phyloP scores from a whole-genome alignment of 495 filamentous ascomycete species.

The Penicillium bialowiezense region DNA sequence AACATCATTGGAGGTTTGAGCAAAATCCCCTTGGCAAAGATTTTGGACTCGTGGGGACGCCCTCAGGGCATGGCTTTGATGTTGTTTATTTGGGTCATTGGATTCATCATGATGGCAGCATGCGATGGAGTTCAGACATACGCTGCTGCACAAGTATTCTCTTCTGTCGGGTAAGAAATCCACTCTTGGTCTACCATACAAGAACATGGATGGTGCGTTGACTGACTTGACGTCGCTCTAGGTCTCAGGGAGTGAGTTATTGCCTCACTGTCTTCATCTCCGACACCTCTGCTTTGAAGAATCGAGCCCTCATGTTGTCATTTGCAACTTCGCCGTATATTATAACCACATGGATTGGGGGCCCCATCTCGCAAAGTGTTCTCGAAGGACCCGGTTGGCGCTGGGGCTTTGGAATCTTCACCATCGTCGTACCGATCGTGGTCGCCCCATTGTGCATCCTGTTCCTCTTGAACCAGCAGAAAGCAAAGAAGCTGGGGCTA shows the following conservation, averaged over 20 bases:
- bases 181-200: slow-evolving; percentile 15
- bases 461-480: slow-evolving; percentile 42
- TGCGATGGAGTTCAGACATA: slow-evolving; percentile 45
- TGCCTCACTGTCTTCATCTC: slow-evolving; percentile 52
- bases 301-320: slow-evolving; percentile 55
- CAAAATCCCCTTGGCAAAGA: slow-evolving; percentile 61
- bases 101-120: slow-evolving; percentile 46
- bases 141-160: slow-evolving; percentile 49
- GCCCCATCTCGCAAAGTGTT: slow-evolving; percentile 36
- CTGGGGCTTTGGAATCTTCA: slow-evolving; percentile 60
- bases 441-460: slow-evolving; percentile 40
- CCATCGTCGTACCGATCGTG: slow-evolving; percentile 54
- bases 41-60: slow-evolving; percentile 63
- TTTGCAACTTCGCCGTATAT: slow-evolving; percentile 57
- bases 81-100: slow-evolving; percentile 30
- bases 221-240: slow-evolving; percentile 34
- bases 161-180: slow-evolving; percentile 45
- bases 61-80: slow-evolving; percentile 46
- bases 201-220: slow-evolving; percentile 15
- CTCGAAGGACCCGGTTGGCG: slow-evolving; percentile 42
- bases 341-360: slow-evolving; percentile 51
- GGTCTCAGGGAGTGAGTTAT: slow-evolving; percentile 47
- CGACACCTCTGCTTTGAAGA: slow-evolving; percentile 55
- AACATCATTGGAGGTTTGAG: slow-evolving; percentile 55
- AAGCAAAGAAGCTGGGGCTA: slow-evolving; percentile 46